Conservation (phyloP, 1,139 yeast species). For the Lodderomyces orthopsilosis region DNA sequence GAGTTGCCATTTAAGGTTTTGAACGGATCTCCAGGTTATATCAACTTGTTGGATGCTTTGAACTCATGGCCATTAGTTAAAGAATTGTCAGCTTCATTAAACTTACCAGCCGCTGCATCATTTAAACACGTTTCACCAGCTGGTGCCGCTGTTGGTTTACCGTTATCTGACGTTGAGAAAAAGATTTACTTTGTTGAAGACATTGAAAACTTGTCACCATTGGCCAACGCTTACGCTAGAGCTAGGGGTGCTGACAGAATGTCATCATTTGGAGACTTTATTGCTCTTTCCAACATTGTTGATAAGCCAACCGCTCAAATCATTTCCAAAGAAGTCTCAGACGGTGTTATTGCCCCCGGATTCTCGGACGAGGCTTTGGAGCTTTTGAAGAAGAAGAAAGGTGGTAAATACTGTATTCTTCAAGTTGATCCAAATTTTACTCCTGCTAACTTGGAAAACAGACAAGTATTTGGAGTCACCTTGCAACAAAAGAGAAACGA, state of each 20-base stretch:
- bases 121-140: conserved; percentile 99
- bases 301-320: conserved; percentile 96
- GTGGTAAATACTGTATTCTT: conserved; percentile 93
- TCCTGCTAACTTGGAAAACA: conserved; percentile 79
- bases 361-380: conserved; percentile 89
- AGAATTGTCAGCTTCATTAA: conserved; percentile 90
- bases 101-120: conserved; percentile 97
- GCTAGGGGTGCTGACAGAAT: conserved; percentile 99
- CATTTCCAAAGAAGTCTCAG: conserved; percentile 95
- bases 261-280: conserved; percentile 98
- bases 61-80: conserved; percentile 99
- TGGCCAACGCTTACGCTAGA: conserved; percentile 97
- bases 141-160: conserved; percentile 96
- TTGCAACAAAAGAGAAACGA: conserved; percentile 97
- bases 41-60: conserved; percentile 90
- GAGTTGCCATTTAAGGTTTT: conserved; percentile 91
- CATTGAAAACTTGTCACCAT: conserved; percentile 90
- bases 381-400: conserved; percentile 86
- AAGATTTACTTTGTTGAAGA: conserved; percentile 92
- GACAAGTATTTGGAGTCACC: conserved; percentile 95
- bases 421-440: conserved; percentile 93
- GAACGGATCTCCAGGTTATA: conserved; percentile 95
- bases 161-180: conserved; percentile 86
- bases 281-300: conserved; percentile 93
- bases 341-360: conserved; percentile 98